A percentile compares a stretch with the other conserved stretches of the same genome.
phyloP scores from a whole-genome alignment of 169 alveolate genomes.

The Eimeria maxima region DNA sequence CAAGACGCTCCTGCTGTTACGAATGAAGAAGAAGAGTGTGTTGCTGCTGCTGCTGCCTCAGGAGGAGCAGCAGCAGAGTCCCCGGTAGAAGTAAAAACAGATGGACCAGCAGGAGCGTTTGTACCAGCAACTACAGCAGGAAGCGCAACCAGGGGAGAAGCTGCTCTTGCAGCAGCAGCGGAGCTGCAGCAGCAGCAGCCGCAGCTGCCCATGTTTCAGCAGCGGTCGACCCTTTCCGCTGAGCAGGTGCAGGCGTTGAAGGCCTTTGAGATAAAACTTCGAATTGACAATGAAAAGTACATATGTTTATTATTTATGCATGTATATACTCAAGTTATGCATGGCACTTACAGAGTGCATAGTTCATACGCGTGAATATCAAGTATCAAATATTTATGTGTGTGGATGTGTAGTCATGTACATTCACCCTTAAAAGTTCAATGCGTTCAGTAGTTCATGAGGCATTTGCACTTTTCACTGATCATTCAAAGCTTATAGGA shows the following conservation, averaged over 20 bases:
- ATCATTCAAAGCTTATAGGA: no score
- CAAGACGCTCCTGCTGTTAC: neutral
- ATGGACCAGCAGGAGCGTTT: neutral
- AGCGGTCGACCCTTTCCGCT: constrained; percentile 21
- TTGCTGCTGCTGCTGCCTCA: constrained; percentile 2
- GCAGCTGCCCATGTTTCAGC: constrained; percentile 34
- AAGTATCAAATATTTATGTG: no score
- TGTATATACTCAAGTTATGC: no score
- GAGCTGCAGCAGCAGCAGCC: constrained; percentile 39
- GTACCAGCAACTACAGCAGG: neutral
- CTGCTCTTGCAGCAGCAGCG: neutral
- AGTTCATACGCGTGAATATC: no score
- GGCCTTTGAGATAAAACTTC: neutral
- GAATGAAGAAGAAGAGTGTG: neutral
- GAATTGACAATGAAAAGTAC: constrained; percentile 30
- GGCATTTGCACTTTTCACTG: no score
- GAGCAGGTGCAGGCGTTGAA: constrained; percentile 30
- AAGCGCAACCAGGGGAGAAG: neutral
- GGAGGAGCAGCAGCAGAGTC: neutral
- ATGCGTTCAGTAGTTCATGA: no score
- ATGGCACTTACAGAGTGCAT: no score
- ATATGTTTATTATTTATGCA: neutral
- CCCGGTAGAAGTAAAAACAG: neutral
- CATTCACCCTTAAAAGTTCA: no score
- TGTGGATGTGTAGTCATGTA: no score